phyloP scores from a whole-genome alignment of 2,329 filamentous ascomycete genomes.

The Apiospora arundinis region DNA sequence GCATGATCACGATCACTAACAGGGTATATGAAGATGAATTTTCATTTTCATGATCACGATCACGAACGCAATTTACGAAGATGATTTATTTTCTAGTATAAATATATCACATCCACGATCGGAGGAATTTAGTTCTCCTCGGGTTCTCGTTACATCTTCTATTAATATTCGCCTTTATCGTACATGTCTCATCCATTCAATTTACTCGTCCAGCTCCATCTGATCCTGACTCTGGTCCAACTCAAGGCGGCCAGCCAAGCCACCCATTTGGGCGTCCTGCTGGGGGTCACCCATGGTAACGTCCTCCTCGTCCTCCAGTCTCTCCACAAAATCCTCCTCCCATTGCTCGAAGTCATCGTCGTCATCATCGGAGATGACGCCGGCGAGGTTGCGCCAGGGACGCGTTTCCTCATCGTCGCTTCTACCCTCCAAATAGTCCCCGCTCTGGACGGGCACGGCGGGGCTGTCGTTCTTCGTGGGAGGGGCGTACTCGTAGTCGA shows the following conservation, averaged over 20 bases:
- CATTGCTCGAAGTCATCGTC: neutral
- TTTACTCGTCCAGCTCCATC: neutral
- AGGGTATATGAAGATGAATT: neutral
- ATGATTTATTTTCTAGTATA: neutral
- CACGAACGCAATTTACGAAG: neutral
- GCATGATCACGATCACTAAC: constrained; percentile 27
- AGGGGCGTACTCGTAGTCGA: neutral
- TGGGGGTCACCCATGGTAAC: neutral
- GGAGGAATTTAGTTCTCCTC: too few relatives aligned
- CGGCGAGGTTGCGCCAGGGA: neutral
- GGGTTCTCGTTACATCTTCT: too few relatives aligned
- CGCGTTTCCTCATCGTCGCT: neutral
- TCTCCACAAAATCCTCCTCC: neutral
- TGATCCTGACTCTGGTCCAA: neutral
- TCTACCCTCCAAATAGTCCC: neutral
- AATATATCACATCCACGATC: too few relatives aligned
- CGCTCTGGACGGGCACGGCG: neutral
- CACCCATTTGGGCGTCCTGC: neutral
- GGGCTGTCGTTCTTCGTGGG: neutral
- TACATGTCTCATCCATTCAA: neutral
- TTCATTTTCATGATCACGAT: constrained; percentile 26
- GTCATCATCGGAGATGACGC: neutral
- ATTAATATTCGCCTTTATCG: neutral
- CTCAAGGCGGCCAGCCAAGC: neutral
- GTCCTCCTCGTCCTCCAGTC: neutral